phyloP scores from a whole-genome alignment of 2,329 filamentous ascomycete species.

The Penicillium sp. region DNA sequence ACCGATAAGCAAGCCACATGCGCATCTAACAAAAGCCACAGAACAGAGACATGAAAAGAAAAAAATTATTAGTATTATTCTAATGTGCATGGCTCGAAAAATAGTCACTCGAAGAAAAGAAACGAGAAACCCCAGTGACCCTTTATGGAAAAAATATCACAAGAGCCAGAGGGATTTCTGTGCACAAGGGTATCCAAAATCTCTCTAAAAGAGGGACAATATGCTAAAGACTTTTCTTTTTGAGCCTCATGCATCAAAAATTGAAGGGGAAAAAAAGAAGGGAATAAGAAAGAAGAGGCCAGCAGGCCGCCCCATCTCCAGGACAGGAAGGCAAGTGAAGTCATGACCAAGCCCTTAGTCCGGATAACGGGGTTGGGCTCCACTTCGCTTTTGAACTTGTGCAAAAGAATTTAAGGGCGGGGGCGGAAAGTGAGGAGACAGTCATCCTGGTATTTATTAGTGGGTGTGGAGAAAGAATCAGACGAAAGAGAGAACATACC shows the following conservation, averaged over 20 bases:
- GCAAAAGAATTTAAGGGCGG: constrained; percentile 34
- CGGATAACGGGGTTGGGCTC: constrained; percentile 15
- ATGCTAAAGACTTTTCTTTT: constrained; percentile 7
- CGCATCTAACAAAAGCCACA: too few species aligned
- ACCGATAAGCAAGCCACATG: too few species aligned
- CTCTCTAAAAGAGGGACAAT: neutral
- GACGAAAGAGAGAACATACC: constrained; percentile 52
- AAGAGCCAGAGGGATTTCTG: constrained; percentile 7
- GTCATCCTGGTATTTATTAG: constrained; percentile 64
- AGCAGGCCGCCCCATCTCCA: constrained; percentile 21
- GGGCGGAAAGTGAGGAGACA: constrained; percentile 73
- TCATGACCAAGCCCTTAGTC: constrained; percentile 20
- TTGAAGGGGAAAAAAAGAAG: constrained; percentile 5
- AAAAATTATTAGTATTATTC: constrained; percentile 28
- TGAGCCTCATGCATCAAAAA: constrained; percentile 15
- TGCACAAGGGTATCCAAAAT: constrained; percentile 13
- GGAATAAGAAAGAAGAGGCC: constrained; percentile 11
- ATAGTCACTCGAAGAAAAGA: constrained; percentile 13
- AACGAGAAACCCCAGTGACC: constrained; percentile 12
- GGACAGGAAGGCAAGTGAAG: constrained; percentile 23
- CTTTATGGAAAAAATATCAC: constrained; percentile 14
- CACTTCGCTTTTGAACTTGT: constrained; percentile 18
- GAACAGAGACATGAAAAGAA: too few species aligned
- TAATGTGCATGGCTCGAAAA: constrained; percentile 21
- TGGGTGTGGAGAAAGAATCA: constrained; percentile 15